phyloP scores from a whole-genome alignment of 768 basidiomycete genomes.

The Amanita exitialis region DNA sequence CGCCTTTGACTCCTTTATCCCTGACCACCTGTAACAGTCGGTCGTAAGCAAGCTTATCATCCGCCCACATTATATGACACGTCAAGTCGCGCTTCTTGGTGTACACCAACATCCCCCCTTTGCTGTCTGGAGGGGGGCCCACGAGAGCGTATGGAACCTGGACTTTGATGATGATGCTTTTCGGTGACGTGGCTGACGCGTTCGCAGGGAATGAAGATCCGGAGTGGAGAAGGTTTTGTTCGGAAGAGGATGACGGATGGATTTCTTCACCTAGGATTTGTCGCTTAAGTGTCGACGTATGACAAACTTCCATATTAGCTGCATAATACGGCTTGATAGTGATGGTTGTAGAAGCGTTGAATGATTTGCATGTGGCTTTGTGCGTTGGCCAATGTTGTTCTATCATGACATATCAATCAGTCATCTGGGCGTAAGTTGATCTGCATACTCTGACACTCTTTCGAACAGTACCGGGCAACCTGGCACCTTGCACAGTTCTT shows the following conservation, averaged over 20 bases:
- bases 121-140: slow-evolving; percentile 2
- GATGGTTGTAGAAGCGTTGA: slow-evolving; percentile 30
- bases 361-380: slow-evolving; percentile 36
- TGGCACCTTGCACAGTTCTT: slow-evolving; percentile 36
- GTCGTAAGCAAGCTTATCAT: slow-evolving; percentile 28
- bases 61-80: slow-evolving; percentile 26
- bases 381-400: slow-evolving; percentile 38
- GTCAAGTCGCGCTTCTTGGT: slow-evolving; percentile 44
- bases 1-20: slow-evolving; percentile 28
- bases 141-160: slow-evolving; percentile 29
- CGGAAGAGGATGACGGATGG: slow-evolving; percentile 16
- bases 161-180: slow-evolving; percentile 42
- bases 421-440: background rate
- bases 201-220: slow-evolving; percentile 15
- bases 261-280: slow-evolving; percentile 17
- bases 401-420: slow-evolving; percentile 12
- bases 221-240: slow-evolving; percentile 13
- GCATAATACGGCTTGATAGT: slow-evolving; percentile 36
- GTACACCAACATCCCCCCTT: slow-evolving; percentile 32
- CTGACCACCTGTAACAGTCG: slow-evolving; percentile 26
- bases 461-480: slow-evolving; percentile 40
- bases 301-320: too few relatives aligned
- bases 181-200: slow-evolving; percentile 13
- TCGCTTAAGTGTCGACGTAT: slow-evolving; percentile 5
- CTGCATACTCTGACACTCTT: slow-evolving; percentile 41